Percentiles rank a stretch among this genome's conserved stretches.
phyloP scores from a whole-genome alignment of 441 rosid species.

The Bruguiera hainesii region DNA sequence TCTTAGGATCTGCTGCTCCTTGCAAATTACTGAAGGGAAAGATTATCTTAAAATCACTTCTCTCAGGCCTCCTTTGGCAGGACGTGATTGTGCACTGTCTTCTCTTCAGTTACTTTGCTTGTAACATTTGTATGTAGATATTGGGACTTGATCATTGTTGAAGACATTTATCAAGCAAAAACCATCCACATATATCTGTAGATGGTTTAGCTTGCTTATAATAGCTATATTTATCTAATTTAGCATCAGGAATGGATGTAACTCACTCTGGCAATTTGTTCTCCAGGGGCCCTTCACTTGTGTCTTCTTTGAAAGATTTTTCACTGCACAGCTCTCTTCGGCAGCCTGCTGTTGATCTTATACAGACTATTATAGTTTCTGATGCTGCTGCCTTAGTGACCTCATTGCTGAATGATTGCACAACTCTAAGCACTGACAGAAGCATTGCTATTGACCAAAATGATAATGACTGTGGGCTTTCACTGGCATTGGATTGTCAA shows the following conservation, averaged over 20 bases:
- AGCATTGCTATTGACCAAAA: conserved; percentile 31
- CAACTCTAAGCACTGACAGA: conserved; percentile 25
- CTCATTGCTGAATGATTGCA: conserved; percentile 41
- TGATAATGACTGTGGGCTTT: conserved; percentile 37
- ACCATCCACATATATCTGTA: neutral
- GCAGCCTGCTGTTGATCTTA: conserved; percentile 95
- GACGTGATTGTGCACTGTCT: neutral
- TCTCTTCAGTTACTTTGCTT: neutral
- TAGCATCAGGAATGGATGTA: neutral
- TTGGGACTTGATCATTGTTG: neutral
- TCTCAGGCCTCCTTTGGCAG: neutral
- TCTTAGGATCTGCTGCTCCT: too few relatives aligned
- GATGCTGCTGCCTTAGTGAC: conserved; percentile 84
- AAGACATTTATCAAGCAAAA: too few relatives aligned
- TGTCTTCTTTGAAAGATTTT: conserved; percentile 83
- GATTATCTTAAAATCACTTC: neutral
- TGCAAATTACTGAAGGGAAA: too few relatives aligned
- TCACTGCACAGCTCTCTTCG: conserved; percentile 88
- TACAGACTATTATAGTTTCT: conserved; percentile 78
- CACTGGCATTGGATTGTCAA: conserved; percentile 40
- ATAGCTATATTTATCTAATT: neutral
- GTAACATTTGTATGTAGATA: neutral
- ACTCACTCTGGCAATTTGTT: conserved; percentile 17
- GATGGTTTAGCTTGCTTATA: neutral
- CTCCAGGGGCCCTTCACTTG: conserved; percentile 93